Base-by-base conservation (phyloP, 768 basidiomycete genomes). In the Kwoniella botswanensis region DNA sequence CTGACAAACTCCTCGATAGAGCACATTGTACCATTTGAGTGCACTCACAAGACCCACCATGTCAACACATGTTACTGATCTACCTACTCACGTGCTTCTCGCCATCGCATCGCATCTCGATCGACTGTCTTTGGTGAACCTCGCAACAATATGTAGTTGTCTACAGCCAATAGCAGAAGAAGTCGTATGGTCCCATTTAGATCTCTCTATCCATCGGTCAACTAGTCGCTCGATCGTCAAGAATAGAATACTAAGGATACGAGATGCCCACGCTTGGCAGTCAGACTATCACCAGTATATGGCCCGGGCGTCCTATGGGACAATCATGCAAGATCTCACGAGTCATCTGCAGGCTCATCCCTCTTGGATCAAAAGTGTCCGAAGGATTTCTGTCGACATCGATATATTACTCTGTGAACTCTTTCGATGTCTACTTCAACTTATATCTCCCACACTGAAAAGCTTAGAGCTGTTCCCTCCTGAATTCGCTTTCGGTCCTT, bases 351-450 rank as follows among this genome's bases (percentile, higher is more conserved):
- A 15, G n/a, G 11, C 57, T 9, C 52, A 58, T 69, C 67, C 67
- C 10, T 11, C 4, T 13, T n/a, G 24, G 53, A 26, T 62, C 21
- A 35, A 26, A 63, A 4, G 58, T 35, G 53, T 71, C 24, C 54
- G 70, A 59, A 50, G 26, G 15, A 65, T 74, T 24, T 44, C 54
- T 15, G 44, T 65, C 29, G 70, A 74, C 42, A 44, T 68, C 3
- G 70, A 74, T 44, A 54, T 35, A 52, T 35, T 63, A 10, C 21
- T 65, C 18, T 63, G 65, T 22, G 13, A 56, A 18, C 22, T 54
- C 17, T 60, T 74, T 29, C n/a, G 21, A 7, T 18, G 59, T 12
- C 52, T 74, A 15, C 64, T 71, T 22, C 29, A 54, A 10, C 54
- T 65, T 18, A 10, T 55, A 22, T 43, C 63, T 1, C 18, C 43